Conservation (phyloP, 2,329 filamentous ascomycete genomes). For the Corynespora cassiicola region DNA sequence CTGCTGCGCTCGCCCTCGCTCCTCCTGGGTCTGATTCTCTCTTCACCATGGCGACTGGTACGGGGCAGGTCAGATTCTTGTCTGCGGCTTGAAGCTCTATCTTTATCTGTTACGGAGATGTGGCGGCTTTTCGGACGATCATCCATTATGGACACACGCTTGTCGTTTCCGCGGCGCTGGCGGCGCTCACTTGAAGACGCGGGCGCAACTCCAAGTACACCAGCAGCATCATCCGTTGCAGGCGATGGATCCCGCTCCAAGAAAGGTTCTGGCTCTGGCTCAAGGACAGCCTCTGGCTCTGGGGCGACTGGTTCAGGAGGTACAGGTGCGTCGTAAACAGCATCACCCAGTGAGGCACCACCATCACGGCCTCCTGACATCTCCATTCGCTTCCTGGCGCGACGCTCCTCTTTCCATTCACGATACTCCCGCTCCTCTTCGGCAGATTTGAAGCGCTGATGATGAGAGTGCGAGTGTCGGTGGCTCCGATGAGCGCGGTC, state of each 20-base stretch:
- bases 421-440: slow-evolving; percentile 43
- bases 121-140: slow-evolving; percentile 38
- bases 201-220: slow-evolving; percentile 30
- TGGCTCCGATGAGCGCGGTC: slow-evolving; percentile 40
- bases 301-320: slow-evolving; percentile 22
- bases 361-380: slow-evolving; percentile 35
- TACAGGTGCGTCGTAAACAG: slow-evolving; percentile 23
- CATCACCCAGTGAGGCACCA: slow-evolving; percentile 23
- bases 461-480: slow-evolving; percentile 31
- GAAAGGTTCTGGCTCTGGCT: slow-evolving; percentile 9
- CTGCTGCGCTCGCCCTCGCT: slow-evolving; percentile 32
- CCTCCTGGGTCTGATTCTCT: slow-evolving; percentile 25
- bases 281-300: slow-evolving; percentile 14
- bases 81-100: slow-evolving; percentile 33
- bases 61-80: slow-evolving; percentile 35
- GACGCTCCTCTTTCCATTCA: slow-evolving; percentile 35
- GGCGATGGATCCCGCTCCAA: slow-evolving; percentile 17
- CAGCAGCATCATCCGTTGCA: slow-evolving; percentile 33
- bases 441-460: slow-evolving; percentile 31
- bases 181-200: slow-evolving; percentile 36
- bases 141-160: slow-evolving; percentile 33
- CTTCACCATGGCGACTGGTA: slow-evolving; percentile 30
- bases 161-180: slow-evolving; percentile 23
- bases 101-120: slow-evolving; percentile 38
- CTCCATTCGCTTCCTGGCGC: slow-evolving; percentile 27